A percentile compares a stretch with the other conserved stretches of the same genome.
These are phyloP conservation scores for Trametes coccinea DNA, from an alignment of 768 basidiomycete genomes.

Conservation along the genomic window DNA sequence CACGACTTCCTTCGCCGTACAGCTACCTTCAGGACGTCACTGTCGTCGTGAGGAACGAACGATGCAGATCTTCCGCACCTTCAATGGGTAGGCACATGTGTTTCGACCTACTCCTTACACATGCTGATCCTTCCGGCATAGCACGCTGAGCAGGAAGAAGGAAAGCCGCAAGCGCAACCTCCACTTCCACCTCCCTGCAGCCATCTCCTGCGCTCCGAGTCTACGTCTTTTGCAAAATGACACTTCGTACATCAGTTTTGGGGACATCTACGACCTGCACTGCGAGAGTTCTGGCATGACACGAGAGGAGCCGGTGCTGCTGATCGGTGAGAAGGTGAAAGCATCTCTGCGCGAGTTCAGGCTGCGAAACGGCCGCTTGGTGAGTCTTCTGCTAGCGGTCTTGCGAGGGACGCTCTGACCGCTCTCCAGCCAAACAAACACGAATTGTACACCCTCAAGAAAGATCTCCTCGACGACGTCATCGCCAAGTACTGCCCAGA, in stretches of 20 bases:
- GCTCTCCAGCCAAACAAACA: conserved; percentile 48
- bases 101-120: too few relatives aligned
- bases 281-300: conserved; percentile 73
- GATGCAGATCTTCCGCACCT: conserved; percentile 89
- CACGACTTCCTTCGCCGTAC: conserved; percentile 87
- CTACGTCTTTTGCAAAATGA: conserved; percentile 90
- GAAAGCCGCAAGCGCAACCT: conserved; percentile 92
- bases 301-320: conserved; percentile 86
- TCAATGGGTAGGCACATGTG: conserved; percentile 69
- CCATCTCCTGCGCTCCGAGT: conserved; percentile 79
- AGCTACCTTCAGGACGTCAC: conserved; percentile 81
- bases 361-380: conserved; percentile 34
- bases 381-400: neutral
- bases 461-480: conserved; percentile 89
- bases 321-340: conserved; percentile 82
- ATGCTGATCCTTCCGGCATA: conserved; percentile 30
- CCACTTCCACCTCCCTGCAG: conserved; percentile 86
- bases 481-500: conserved; percentile 87
- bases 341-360: conserved; percentile 62
- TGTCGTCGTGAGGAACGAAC: conserved; percentile 91
- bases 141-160: conserved; percentile 83
- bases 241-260: conserved; percentile 85
- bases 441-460: conserved; percentile 72
- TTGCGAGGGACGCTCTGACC: neutral
- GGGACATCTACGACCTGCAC: conserved; percentile 92